Conservation (phyloP, 2,329 filamentous ascomycete species). For the Scytalidium lignicola region DNA sequence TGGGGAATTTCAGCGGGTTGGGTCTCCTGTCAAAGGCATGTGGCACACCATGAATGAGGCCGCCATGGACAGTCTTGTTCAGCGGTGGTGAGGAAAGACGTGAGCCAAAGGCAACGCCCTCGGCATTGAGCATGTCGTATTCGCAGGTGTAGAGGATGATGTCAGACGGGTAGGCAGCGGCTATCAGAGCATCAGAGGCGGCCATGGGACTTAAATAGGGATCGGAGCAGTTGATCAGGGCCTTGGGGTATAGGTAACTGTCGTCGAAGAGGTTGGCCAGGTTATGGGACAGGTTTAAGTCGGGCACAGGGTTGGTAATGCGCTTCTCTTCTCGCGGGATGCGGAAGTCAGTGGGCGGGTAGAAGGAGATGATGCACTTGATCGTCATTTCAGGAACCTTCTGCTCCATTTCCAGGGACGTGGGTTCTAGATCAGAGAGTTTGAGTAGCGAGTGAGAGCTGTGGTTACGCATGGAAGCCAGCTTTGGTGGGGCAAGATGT, state of each 20-base stretch:
- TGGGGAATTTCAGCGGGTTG: slow-evolving; percentile 45
- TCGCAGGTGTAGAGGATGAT: slow-evolving; percentile 58
- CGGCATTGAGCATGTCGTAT: slow-evolving; percentile 58
- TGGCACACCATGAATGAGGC: slow-evolving; percentile 51
- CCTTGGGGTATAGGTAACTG: slow-evolving; percentile 50
- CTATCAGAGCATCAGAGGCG: slow-evolving; percentile 47
- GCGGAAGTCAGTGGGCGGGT: slow-evolving; percentile 59
- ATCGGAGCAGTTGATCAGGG: slow-evolving; percentile 37
- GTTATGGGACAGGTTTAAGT: slow-evolving; percentile 51
- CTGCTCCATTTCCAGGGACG: slow-evolving; percentile 23
- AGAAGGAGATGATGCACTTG: slow-evolving; percentile 52
- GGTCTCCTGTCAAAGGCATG: slow-evolving; percentile 66
- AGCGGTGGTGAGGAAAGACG: slow-evolving; percentile 44
- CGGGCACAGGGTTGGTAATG: slow-evolving; percentile 46
- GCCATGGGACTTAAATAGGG: slow-evolving; percentile 54
- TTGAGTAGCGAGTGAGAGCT: slow-evolving; percentile 18
- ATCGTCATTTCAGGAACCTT: slow-evolving; percentile 39
- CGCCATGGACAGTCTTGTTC: slow-evolving; percentile 52
- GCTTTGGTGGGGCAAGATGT: background rate
- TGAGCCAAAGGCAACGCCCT: slow-evolving; percentile 56
- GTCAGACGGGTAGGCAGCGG: slow-evolving; percentile 41
- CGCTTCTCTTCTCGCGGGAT: slow-evolving; percentile 51
- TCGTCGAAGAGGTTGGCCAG: slow-evolving; percentile 61
- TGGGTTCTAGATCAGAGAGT: slow-evolving; percentile 25
- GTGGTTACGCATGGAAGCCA: background rate